Base-by-base conservation (phyloP, 2,329 filamentous ascomycete genomes). In the Fusarium oligoseptatum region DNA sequence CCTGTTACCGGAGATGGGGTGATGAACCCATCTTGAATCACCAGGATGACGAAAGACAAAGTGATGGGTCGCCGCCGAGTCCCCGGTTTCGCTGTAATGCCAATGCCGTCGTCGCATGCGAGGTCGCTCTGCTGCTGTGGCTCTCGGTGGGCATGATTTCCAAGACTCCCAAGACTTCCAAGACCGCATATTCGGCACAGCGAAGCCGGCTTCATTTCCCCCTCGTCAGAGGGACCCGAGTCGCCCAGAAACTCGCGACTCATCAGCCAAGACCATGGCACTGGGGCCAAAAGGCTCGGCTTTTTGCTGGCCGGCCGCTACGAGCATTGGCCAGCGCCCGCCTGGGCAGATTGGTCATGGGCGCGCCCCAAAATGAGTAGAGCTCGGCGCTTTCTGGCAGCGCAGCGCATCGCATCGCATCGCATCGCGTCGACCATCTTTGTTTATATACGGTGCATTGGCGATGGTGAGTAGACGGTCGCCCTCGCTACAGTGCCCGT, bases 231-330 rank as follows among this genome's bases (percentile, higher is more conserved):
- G 64, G 64, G 72, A 43, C 52, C 62, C 58, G 63, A 72, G 63
- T 62, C 70, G 74, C 70, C 74, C 62, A 77, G 74, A 58, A 76
- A 66, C 64, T 64, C 68, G 71, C 73, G 55, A 67, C 75, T 75
- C 73, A 74, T 76, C 65, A 75, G 76, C 76, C 76, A 78, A 77
- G 75, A 63, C 72, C 69, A 74, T 78, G 74, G 75, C 72, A 72
- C 66, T 71, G 70, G 70, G 75, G 67, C 73, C 74, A 64, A 67
- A 68, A 61, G 62, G 61, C 72, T 76, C 71, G 72, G 73, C 73
- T 64, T 70, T 70, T 68, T 52, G 68, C 61, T 68, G 60, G 37
- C 36, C 66, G 64, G 60, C 69, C 58, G 61, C 64, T 60, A 62
- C 63, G 71, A 66, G 69, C 64, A 76, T 71, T 75, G 75, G 75